Evolutionary conservation across 1,139 yeast genomes (phyloP).

Genomic region (Geotrichum histeridarum): DNA sequence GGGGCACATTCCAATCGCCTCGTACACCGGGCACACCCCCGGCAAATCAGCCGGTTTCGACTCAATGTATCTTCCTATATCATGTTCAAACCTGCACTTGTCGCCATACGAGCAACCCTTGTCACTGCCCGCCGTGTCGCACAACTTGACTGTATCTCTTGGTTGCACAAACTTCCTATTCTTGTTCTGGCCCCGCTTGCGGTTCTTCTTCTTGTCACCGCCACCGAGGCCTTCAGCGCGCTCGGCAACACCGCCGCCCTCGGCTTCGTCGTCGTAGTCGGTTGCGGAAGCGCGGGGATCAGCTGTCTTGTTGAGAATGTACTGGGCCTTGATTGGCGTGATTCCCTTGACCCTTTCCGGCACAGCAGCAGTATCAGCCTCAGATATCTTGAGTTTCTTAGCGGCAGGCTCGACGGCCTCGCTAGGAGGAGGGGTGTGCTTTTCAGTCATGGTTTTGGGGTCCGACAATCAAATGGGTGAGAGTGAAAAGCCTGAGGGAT

Average conservation of each 20-base stretch:
- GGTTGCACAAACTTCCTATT: conserved; percentile 71
- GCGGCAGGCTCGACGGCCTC: conserved; percentile 8
- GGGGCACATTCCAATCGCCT: conserved; percentile 83
- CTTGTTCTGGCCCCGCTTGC: conserved; percentile 81
- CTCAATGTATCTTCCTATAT: conserved; percentile 56
- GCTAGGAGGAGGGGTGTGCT: conserved; percentile 1
- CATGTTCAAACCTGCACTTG: conserved; percentile 73
- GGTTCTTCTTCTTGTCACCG: conserved; percentile 42
- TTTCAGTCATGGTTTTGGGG: conserved; percentile 12
- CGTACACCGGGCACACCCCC: conserved; percentile 77
- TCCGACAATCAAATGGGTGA: not conserved
- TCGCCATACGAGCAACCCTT: conserved; percentile 61
- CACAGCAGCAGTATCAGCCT: not conserved
- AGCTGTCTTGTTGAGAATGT: conserved; percentile 24
- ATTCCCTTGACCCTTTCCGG: conserved; percentile 41
- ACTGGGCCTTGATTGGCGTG: conserved; percentile 65
- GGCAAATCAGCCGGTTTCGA: conserved; percentile 67
- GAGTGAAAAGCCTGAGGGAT: not conserved
- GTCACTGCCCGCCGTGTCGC: conserved; percentile 39
- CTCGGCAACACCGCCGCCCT: conserved; percentile 40
- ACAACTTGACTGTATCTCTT: conserved; percentile 61
- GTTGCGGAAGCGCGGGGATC: conserved; percentile 27
- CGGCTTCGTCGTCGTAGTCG: conserved; percentile 46
- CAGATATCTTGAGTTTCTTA: conserved; percentile 10
- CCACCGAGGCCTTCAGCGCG: conserved; percentile 42